Base-by-base conservation (phyloP, 495 filamentous ascomycete genomes). In the Aspergillus ellipticus region DNA sequence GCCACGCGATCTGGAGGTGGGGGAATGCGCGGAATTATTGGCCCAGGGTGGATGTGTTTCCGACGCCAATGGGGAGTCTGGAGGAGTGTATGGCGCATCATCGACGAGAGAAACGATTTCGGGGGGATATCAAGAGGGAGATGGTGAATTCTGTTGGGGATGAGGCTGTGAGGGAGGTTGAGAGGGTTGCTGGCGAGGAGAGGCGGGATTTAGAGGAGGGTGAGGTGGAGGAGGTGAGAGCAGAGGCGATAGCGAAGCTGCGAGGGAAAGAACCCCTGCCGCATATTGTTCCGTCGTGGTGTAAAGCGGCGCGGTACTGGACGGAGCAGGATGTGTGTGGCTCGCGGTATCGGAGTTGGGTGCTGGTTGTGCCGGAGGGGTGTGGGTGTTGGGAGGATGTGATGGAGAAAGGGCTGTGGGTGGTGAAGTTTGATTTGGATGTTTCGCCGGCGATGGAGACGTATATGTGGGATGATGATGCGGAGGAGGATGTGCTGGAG, bases 211-310 rank as follows among this genome's bases (percentile, higher is more conserved):
- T 1, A n/a, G 35, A 39, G 35, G 35, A 39, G n/a, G 35, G n/a
- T 8, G 42, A 6, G 16, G 15, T 17, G 6, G 11, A 28, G 7
- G 46, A 49, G 22, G 46, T 16, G 2, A 28, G 22, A 7, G 46
- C 46, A 3, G 22, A 49, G 22, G 46, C 26, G 22, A 28, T 49
- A 7, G 46, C 46, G 6, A 28, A 31, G 46, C 11, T 49, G 9
- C 26, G 46, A 11, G 46, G 46, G 11, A 49, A 29, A 16, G 46
- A 49, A 22, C 46, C 46, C n/a, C 15, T 49, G 46, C 46, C 26
- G 7, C 46, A 49, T 49, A 49, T 49, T 31, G 46, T 49, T 10
- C 46, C 42, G 42, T 21, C 42, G 42, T 46, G 42, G 42, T 46
- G 42, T 20, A 6, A 6, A 6, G 19, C 42, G 42, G 42, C 8